Percentiles rank a stretch among this genome's conserved stretches.
These are phyloP conservation scores for Dichotomopilus funicola DNA, from an alignment of 2,329 filamentous ascomycete genomes.

Conservation along the genomic window DNA sequence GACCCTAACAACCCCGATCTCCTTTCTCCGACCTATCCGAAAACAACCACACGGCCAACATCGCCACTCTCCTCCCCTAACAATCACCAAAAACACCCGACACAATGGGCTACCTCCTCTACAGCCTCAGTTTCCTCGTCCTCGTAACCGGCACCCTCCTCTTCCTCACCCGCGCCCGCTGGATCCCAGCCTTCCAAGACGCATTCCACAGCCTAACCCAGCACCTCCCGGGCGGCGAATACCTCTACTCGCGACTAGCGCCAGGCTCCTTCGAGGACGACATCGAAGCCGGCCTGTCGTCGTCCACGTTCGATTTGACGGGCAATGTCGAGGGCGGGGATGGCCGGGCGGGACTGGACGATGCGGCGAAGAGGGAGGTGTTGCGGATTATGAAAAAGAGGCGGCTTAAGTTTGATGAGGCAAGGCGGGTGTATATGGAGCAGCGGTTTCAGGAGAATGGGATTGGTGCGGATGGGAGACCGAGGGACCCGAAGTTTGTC, in stretches of 20 bases:
- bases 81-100: not conserved
- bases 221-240: conserved; percentile 42
- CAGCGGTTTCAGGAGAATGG: conserved; percentile 78
- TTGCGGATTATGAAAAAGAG: conserved; percentile 84
- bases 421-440: conserved; percentile 78
- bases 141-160: conserved; percentile 67
- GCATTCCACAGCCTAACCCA: conserved; percentile 29
- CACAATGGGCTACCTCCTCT: conserved; percentile 68
- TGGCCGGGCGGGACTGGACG: conserved; percentile 71
- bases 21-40: too few species aligned
- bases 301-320: conserved; percentile 72
- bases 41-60: not conserved
- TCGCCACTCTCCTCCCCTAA: not conserved
- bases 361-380: conserved; percentile 72
- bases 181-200: conserved; percentile 64
- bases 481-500: conserved; percentile 90
- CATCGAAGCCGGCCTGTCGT: conserved; percentile 80
- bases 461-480: conserved; percentile 80
- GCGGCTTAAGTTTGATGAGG: conserved; percentile 83
- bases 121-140: conserved; percentile 64
- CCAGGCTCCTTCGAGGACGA: conserved; percentile 66
- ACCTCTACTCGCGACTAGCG: conserved; percentile 66
- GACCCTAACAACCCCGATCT: too few species aligned
- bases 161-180: conserved; percentile 73
- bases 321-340: conserved; percentile 78